phyloP scores from a whole-genome alignment of 352 stramenopile species.

The Achlya hypogyna region DNA sequence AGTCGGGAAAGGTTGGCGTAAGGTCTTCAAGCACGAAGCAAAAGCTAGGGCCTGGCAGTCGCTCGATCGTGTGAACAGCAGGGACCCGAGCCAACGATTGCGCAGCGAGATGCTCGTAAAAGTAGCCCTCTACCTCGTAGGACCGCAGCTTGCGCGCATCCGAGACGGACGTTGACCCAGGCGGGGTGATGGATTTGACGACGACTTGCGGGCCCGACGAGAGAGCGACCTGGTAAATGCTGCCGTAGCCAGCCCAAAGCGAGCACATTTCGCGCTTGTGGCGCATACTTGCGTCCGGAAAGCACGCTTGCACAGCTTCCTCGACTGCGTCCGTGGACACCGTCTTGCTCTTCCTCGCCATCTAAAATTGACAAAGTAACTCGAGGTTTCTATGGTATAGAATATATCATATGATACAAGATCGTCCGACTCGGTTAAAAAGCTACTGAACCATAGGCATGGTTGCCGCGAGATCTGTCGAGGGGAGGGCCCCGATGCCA shows the following conservation, averaged over 20 bases:
- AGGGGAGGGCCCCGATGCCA: no score
- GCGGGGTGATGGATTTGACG: constrained; percentile 15
- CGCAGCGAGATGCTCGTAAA: constrained; percentile 5
- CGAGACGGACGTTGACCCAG: background rate
- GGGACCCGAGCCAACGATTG: constrained; percentile 4
- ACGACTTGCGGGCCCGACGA: background rate
- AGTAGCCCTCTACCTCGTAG: constrained; percentile 20
- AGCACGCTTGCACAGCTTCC: background rate
- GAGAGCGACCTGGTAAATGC: constrained; percentile 13
- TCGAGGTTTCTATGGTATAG: background rate
- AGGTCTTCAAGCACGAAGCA: constrained; percentile 19
- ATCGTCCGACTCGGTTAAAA: no score
- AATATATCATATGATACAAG: background rate
- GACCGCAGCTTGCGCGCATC: constrained; percentile 12
- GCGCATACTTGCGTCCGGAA: background rate
- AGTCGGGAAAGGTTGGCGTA: background rate
- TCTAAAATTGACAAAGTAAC: background rate
- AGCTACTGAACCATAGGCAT: no score
- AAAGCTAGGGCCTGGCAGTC: background rate
- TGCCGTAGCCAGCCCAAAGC: constrained; percentile 19
- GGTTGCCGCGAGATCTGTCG: no score
- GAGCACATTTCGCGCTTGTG: constrained; percentile 4
- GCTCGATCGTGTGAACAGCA: background rate
- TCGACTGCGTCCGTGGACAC: background rate
- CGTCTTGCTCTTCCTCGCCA: background rate